Evolutionary conservation across 306 rosid species (phyloP).

Genomic region (Echinosophora koreensis): DNA sequence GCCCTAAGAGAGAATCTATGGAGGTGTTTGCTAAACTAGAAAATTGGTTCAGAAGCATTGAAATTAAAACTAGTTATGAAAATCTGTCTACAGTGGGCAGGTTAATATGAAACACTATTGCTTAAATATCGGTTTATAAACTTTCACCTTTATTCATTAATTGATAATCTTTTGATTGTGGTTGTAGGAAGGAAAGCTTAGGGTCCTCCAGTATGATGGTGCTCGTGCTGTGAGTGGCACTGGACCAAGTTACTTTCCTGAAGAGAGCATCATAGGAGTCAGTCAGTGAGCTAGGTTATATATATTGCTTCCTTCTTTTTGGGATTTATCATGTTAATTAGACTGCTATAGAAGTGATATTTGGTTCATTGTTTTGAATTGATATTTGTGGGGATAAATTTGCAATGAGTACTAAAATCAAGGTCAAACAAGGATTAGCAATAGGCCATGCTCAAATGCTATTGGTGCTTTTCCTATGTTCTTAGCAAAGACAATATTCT

Average conservation of each 20-base stretch:
- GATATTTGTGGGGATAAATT: too few relatives aligned
- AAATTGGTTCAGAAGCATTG: too few relatives aligned
- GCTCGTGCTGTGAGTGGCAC: constrained; percentile 48
- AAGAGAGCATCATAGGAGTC: constrained; percentile 54
- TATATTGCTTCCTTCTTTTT: constrained; percentile 36
- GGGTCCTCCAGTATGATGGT: constrained; percentile 61
- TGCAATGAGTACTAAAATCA: constrained; percentile 20
- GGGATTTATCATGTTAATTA: constrained; percentile 35
- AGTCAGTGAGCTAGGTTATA: constrained; percentile 56
- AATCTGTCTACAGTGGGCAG: too few relatives aligned
- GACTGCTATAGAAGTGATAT: constrained; percentile 9
- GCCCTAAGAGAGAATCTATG: too few relatives aligned
- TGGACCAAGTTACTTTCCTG: constrained; percentile 64
- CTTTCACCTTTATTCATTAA: constrained; percentile 33
- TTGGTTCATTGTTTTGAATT: constrained; percentile 9
- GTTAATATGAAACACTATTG: too few relatives aligned
- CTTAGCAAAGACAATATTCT: background rate
- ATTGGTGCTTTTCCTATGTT: background rate
- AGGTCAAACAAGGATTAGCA: constrained; percentile 30
- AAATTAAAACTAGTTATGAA: too few relatives aligned
- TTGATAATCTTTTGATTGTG: constrained; percentile 39
- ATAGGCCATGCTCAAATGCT: background rate
- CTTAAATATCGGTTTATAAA: too few relatives aligned
- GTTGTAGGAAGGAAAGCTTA: constrained; percentile 94
- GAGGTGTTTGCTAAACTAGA: too few relatives aligned